Conservation (phyloP, 2,329 filamentous ascomycete genomes). For the Venturia oleaginea region DNA sequence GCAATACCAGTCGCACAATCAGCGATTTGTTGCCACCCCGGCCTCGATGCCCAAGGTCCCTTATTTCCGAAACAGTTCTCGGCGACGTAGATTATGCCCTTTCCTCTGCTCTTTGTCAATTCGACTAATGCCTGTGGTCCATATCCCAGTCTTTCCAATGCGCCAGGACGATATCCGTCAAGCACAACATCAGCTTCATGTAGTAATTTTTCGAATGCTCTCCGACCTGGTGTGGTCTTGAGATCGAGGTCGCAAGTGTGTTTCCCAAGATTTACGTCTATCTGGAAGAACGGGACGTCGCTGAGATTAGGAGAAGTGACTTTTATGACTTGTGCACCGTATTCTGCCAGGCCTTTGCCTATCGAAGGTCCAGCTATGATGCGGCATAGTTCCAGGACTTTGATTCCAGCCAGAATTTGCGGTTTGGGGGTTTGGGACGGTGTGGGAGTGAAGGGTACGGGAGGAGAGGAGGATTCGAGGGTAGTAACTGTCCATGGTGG, state of each 20-base stretch:
- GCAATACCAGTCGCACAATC: conserved; percentile 55
- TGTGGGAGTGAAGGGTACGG: conserved; percentile 38
- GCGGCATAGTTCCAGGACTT: conserved; percentile 65
- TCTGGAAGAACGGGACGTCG: conserved; percentile 63
- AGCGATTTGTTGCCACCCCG: conserved; percentile 65
- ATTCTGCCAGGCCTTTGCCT: conserved; percentile 61
- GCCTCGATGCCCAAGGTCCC: conserved; percentile 53
- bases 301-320: conserved; percentile 59
- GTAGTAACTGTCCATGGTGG: conserved; percentile 41
- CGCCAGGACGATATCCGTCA: conserved; percentile 61
- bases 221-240: conserved; percentile 44
- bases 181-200: conserved; percentile 56
- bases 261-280: conserved; percentile 65
- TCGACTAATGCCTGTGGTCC: conserved; percentile 45
- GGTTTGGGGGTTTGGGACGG: conserved; percentile 24
- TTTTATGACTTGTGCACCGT: conserved; percentile 66
- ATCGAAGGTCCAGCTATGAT: conserved; percentile 71
- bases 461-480: conserved; percentile 43
- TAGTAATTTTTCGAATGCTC: conserved; percentile 50
- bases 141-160: conserved; percentile 55
- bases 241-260: conserved; percentile 56
- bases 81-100: conserved; percentile 58
- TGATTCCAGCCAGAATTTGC: conserved; percentile 48
- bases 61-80: conserved; percentile 64
- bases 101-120: conserved; percentile 45